Percentiles rank a stretch among this genome's conserved stretches.
phyloP scores from a whole-genome alignment of 106 monocot species.

The Narthecium ossifragum region DNA sequence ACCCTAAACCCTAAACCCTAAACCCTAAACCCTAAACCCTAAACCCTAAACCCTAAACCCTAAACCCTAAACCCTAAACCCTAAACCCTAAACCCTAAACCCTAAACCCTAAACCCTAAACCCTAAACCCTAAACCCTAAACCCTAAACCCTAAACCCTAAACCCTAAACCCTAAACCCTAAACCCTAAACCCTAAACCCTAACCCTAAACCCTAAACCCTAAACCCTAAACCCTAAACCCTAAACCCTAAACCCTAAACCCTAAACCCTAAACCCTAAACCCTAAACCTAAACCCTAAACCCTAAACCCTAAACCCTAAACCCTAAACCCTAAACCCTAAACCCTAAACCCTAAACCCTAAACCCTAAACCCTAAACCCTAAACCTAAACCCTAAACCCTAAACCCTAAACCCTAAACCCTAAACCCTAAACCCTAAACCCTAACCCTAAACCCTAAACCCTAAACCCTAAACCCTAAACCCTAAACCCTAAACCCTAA shows the following conservation, averaged over 20 bases:
- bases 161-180: neutral
- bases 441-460: constrained; percentile 19
- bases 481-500: constrained; percentile 14
- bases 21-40: constrained; percentile 4
- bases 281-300: neutral
- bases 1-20: constrained; percentile 3
- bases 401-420: constrained; percentile 14
- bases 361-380: constrained; percentile 20
- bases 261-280: constrained; percentile 8
- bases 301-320: neutral
- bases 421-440: constrained; percentile 20
- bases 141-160: neutral
- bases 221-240: constrained; percentile 19
- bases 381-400: constrained; percentile 10
- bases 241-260: constrained; percentile 7
- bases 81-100: constrained; percentile 17
- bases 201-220: constrained; percentile 12
- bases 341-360: constrained; percentile 18
- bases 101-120: constrained; percentile 3
- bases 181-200: constrained; percentile 10
- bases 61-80: constrained; percentile 16
- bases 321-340: constrained; percentile 6
- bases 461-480: constrained; percentile 24
- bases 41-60: constrained; percentile 15
- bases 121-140: constrained; percentile 2